A percentile compares a stretch with the other conserved stretches of the same genome.
Evolutionary conservation across 2,329 filamentous ascomycete species (phyloP).

Genomic region (Zasmidium citrigriseum): DNA sequence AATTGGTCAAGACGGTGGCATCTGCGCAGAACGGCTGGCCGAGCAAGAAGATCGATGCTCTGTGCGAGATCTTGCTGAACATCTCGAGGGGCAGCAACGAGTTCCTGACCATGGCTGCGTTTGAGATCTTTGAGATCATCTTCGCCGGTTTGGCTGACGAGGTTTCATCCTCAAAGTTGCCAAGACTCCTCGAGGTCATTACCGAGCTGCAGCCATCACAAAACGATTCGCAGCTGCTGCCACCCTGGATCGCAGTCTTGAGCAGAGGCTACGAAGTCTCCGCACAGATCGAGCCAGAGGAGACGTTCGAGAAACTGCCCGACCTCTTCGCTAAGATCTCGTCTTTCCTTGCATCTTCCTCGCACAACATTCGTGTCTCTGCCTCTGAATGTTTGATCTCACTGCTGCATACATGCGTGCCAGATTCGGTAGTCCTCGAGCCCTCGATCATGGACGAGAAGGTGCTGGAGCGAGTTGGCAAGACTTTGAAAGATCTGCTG

Average conservation of each 20-base stretch:
- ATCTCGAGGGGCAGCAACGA: conserved; percentile 91
- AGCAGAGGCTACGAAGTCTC: conserved; percentile 94
- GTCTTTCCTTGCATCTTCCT: conserved; percentile 79
- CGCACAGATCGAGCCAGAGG: conserved; percentile 81
- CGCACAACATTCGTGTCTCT: conserved; percentile 90
- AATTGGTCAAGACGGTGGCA: conserved; percentile 88
- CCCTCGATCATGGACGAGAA: conserved; percentile 94
- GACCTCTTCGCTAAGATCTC: conserved; percentile 79
- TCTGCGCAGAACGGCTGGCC: conserved; percentile 91
- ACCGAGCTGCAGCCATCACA: conserved; percentile 86
- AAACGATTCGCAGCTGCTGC: conserved; percentile 91
- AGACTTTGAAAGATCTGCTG: conserved; percentile 70
- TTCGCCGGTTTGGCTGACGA: conserved; percentile 90
- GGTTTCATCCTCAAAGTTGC: conserved; percentile 83
- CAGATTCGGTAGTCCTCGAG: conserved; percentile 77
- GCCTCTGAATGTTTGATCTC: conserved; percentile 94
- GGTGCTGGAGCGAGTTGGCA: conserved; percentile 76
- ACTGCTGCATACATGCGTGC: conserved; percentile 87
- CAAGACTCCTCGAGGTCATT: conserved; percentile 86
- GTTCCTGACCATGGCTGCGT: conserved; percentile 92
- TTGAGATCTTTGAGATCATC: conserved; percentile 96
- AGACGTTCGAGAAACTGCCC: conserved; percentile 88
- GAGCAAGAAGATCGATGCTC: conserved; percentile 87
- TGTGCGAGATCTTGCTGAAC: conserved; percentile 85
- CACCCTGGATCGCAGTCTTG: conserved; percentile 94